phyloP scores from a whole-genome alignment of 176 grass and related monocot genomes.

The Aegilops longissima region DNA sequence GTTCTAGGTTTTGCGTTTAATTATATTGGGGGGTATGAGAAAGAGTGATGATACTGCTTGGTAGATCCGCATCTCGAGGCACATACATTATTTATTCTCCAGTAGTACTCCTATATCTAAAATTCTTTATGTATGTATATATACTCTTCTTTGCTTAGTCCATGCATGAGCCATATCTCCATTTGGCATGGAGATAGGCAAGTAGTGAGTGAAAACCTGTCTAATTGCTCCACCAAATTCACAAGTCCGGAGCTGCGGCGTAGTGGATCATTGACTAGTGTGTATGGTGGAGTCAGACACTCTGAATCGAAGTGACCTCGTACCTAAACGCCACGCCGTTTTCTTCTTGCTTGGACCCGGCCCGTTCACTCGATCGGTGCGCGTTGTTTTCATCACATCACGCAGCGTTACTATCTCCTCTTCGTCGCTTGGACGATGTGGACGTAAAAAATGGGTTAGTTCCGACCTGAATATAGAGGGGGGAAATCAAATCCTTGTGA shows the following conservation, averaged over 20 bases:
- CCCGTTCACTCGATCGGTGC: too few species aligned
- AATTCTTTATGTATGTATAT: too few species aligned
- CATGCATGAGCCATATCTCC: not conserved
- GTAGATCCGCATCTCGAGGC: not conserved
- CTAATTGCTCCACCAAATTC: not conserved
- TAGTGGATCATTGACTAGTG: not conserved
- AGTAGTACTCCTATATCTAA: too few species aligned
- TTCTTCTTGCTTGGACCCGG: not conserved
- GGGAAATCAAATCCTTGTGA: too few species aligned
- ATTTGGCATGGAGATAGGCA: not conserved
- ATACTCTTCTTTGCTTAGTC: not conserved
- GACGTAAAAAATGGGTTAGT: too few species aligned
- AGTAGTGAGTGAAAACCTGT: not conserved
- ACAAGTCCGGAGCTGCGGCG: not conserved
- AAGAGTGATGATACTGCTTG: not conserved
- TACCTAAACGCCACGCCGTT: not conserved
- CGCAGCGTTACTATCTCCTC: too few species aligned
- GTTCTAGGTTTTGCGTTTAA: not conserved
- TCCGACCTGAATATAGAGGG: too few species aligned
- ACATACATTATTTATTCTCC: not conserved
- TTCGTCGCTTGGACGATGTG: too few species aligned
- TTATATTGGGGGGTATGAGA: not conserved
- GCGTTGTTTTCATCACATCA: too few species aligned
- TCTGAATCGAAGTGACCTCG: slow-evolving; percentile 2
- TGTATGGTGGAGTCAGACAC: not conserved